Evolutionary conservation across 495 filamentous ascomycete genomes (phyloP), one percentile per base, ranked within the genome.

Genomic region (Trichoderma gamsii): DNA sequence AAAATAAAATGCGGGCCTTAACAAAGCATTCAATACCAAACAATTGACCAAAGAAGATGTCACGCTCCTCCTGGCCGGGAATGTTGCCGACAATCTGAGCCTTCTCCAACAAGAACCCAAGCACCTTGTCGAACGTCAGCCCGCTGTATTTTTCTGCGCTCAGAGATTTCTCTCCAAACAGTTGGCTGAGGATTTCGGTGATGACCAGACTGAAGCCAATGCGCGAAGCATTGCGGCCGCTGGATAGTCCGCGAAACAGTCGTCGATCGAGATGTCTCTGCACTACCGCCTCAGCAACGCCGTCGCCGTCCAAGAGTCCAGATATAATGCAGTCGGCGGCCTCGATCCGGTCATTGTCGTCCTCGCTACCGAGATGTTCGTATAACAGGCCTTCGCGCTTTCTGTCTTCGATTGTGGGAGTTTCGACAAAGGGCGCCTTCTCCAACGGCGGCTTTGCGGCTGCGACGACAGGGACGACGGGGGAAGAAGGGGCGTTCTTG

Each of bases 141-240:
- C 76, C 77, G 18, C 78, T 71, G 66, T 87, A 84, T 67, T 80
- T 82, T 41, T 69, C 52, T 15, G 75, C 75, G 27, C 79, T 74
- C 56, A 6, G 56, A 23, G 49, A 11, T 66, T 80, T 76, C 32
- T 78, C 64, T 1, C 82, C 84, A 71, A 83, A 84, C n/a, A 90
- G 73, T 72, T 89, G 86, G 0, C 82, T 80, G 49, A 96, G 74
- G 67, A 96, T 80, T 77, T 97, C 94, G 0, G 93, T 90, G 70
- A 98, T 77, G 2, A 94, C 92, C 68, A 97, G 81, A 46, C 91
- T 96, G 74, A 95, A 97, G n/a, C 95, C 95, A 67, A 93, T 78
- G 32, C 95, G 84, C 41, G 94, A 92, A 16, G 91, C 93, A 79
- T 97, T 96, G 27, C 91, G 86, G 59, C 92, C 89, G 73, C 92